Evolutionary conservation across 208 protist genomes (phyloP).

Genomic region (Leishmania tarentolae): DNA sequence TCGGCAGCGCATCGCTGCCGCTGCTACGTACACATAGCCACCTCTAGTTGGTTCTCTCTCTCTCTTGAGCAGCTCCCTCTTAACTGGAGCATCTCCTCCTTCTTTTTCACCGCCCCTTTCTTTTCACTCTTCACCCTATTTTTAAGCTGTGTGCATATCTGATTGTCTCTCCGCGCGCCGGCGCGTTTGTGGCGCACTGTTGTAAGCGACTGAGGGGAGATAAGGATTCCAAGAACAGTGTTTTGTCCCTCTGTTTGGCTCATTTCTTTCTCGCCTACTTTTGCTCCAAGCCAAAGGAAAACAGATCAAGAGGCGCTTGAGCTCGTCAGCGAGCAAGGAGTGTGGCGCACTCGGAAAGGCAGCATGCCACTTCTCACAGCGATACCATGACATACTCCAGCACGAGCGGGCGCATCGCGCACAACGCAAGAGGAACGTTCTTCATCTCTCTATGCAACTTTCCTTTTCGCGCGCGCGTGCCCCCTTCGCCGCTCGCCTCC

Average conservation of each 20-base stretch:
- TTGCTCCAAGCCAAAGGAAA: conserved; percentile 4
- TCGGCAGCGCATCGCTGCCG: not conserved
- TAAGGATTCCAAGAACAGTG: not conserved
- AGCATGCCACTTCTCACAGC: not conserved
- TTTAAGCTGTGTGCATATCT: conserved; percentile 1
- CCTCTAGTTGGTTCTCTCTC: not conserved
- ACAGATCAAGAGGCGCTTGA: not conserved
- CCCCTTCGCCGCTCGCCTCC: not conserved
- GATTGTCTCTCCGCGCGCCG: not conserved
- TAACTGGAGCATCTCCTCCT: not conserved
- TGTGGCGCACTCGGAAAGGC: not conserved
- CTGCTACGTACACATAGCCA: not conserved
- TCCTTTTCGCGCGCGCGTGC: not conserved
- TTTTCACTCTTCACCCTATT: not conserved
- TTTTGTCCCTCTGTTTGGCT: not conserved
- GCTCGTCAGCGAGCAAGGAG: not conserved
- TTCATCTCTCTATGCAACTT: not conserved
- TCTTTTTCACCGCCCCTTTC: not conserved
- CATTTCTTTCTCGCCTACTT: not conserved
- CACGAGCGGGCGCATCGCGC: not conserved
- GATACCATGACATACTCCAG: not conserved
- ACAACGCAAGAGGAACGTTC: not conserved
- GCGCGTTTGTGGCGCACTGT: not conserved
- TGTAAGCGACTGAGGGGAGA: not conserved
- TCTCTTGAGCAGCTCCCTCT: not conserved